These are phyloP conservation scores for Termitomyces sp. DNA, from an alignment of 768 basidiomycete genomes.

Conservation along the genomic window DNA sequence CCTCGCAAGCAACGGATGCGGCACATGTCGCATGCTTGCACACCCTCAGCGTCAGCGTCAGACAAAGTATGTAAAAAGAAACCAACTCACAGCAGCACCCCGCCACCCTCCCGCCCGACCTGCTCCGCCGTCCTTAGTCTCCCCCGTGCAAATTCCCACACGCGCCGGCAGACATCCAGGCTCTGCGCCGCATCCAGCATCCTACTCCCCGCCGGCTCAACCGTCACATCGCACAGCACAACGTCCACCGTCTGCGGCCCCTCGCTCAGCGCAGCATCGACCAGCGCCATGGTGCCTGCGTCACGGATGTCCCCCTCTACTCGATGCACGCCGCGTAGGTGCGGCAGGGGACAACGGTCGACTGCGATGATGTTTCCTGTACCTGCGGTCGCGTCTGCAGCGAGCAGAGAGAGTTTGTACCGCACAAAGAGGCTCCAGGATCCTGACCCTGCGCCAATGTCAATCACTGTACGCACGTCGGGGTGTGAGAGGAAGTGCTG, in stretches of 20 bases:
- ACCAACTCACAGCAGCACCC: slow-evolving; percentile 58
- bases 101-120: slow-evolving; percentile 35
- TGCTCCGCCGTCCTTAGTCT: slow-evolving; percentile 44
- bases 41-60: not conserved
- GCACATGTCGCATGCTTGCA: slow-evolving; percentile 85
- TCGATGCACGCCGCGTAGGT: slow-evolving; percentile 67
- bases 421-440: not conserved
- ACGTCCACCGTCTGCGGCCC: slow-evolving; percentile 40
- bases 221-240: slow-evolving; percentile 89
- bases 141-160: slow-evolving; percentile 56
- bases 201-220: slow-evolving; percentile 64
- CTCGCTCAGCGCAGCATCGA: slow-evolving; percentile 28
- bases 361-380: no score
- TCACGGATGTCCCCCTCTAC: slow-evolving; percentile 76
- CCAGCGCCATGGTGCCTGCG: slow-evolving; percentile 35
- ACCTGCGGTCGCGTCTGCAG: no score
- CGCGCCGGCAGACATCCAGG: slow-evolving; percentile 67
- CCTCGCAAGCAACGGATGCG: slow-evolving; percentile 57
- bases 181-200: slow-evolving; percentile 59
- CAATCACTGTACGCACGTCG: not conserved
- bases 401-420: not conserved
- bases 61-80: not conserved
- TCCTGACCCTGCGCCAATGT: not conserved
- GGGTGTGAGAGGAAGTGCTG: not conserved
- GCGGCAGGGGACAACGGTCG: slow-evolving; percentile 67